A percentile compares a stretch with the other conserved stretches of the same genome.
phyloP scores from a whole-genome alignment of 352 stramenopile species.

The Phytophthora brassicae region DNA sequence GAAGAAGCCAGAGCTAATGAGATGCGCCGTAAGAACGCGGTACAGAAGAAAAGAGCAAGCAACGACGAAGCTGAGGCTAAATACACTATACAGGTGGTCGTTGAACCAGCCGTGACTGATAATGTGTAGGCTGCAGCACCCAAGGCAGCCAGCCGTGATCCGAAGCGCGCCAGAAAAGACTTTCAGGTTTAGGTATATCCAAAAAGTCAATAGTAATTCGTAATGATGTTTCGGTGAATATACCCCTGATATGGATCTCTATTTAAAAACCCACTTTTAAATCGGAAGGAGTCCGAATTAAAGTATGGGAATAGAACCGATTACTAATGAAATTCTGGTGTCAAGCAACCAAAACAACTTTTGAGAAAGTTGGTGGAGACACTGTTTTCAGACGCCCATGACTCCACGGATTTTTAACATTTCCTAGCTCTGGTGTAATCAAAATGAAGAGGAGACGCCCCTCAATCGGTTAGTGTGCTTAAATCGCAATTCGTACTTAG shows the following conservation, averaged over 20 bases:
- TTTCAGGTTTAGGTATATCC: too few species aligned
- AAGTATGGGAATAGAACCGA: not conserved
- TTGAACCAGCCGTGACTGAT: not conserved
- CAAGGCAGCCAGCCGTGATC: too few species aligned
- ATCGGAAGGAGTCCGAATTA: too few species aligned
- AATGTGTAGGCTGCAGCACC: too few species aligned
- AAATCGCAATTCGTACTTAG: constrained; percentile 7
- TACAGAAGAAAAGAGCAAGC: too few species aligned
- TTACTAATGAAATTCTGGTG: too few species aligned
- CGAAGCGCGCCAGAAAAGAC: too few species aligned
- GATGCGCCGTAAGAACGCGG: too few species aligned
- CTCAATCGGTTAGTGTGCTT: not conserved
- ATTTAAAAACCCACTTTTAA: constrained; percentile 1
- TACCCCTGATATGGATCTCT: not conserved
- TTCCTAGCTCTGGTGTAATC: not conserved
- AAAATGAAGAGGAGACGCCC: constrained; percentile 3
- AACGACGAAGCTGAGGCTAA: too few species aligned
- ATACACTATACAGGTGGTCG: too few species aligned
- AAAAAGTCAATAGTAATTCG: constrained; percentile 4
- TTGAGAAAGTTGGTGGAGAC: not conserved
- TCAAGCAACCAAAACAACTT: not conserved
- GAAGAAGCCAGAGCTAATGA: constrained; percentile 12
- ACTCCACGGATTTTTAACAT: not conserved
- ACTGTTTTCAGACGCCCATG: not conserved
- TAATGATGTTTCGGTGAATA: not conserved